Evolutionary conservation across 192 early-diverging fungal genomes (phyloP).

Genomic region (Linnemannia exigua): DNA sequence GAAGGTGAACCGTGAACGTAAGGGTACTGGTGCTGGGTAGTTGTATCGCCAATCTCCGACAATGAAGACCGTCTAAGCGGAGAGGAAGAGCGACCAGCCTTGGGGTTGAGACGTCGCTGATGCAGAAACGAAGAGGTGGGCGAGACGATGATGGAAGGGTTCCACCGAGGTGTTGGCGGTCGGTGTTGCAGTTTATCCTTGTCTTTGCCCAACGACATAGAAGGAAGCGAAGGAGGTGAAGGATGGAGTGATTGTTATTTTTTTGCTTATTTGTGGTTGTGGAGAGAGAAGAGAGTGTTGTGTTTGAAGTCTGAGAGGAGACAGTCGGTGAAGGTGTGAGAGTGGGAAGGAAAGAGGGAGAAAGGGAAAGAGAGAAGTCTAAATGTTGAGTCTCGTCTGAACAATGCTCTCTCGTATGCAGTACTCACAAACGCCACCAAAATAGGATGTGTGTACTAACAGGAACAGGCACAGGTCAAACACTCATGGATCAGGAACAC

Average conservation of each 20-base stretch:
- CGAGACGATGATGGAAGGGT: neutral
- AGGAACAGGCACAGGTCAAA: too few species aligned
- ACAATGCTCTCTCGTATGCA: too few species aligned
- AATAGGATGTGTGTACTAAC: too few species aligned
- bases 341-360: neutral
- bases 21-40: neutral
- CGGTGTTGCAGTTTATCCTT: neutral
- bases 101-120: neutral
- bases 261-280: neutral
- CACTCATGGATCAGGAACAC: too few species aligned
- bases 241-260: neutral
- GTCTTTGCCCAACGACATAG: neutral
- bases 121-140: neutral
- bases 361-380: neutral
- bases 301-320: neutral
- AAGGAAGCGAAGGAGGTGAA: neutral
- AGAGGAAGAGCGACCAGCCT: neutral
- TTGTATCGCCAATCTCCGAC: neutral
- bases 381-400: too few species aligned
- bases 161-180: neutral
- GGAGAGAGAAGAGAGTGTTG: too few species aligned
- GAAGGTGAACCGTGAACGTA: neutral
- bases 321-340: neutral
- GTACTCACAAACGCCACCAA: too few species aligned
- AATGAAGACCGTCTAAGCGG: neutral